phyloP scores from a whole-genome alignment of 805 yeast genomes.

The Spathaspora gorwiae region DNA sequence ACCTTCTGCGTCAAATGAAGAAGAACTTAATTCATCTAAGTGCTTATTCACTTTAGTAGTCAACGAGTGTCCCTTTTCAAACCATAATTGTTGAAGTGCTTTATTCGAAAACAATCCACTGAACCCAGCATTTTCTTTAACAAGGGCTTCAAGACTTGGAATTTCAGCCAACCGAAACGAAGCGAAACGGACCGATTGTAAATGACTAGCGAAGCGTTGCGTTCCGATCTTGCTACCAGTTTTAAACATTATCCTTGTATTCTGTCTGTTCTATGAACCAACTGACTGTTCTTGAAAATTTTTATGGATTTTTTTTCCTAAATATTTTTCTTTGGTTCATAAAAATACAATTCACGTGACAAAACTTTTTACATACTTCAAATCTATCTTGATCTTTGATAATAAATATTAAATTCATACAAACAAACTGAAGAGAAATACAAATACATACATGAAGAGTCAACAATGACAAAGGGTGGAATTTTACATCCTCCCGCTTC shows the following conservation, averaged over 20 bases:
- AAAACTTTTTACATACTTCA: neutral
- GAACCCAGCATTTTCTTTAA: constrained; percentile 23
- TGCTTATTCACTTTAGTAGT: constrained; percentile 31
- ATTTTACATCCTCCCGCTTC: too few species aligned
- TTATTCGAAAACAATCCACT: constrained; percentile 31
- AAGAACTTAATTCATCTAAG: constrained; percentile 24
- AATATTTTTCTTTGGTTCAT: neutral
- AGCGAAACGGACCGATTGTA: neutral
- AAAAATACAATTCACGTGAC: neutral
- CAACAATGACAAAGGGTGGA: too few species aligned
- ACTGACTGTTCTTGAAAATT: too few species aligned
- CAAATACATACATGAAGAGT: neutral
- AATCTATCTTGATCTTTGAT: neutral
- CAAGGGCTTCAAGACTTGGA: constrained; percentile 25
- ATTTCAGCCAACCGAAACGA: constrained; percentile 34
- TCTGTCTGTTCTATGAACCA: too few species aligned
- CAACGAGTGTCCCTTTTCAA: constrained; percentile 31
- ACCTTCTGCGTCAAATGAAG: constrained; percentile 11
- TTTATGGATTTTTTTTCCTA: neutral
- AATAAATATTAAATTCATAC: neutral
- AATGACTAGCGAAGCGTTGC: neutral
- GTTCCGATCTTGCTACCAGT: neutral
- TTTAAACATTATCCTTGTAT: constrained; percentile 1
- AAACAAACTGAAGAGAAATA: neutral
- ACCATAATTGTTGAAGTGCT: constrained; percentile 36